phyloP scores from a whole-genome alignment of 208 protist genomes.

The Wallacemonas rigidus region DNA sequence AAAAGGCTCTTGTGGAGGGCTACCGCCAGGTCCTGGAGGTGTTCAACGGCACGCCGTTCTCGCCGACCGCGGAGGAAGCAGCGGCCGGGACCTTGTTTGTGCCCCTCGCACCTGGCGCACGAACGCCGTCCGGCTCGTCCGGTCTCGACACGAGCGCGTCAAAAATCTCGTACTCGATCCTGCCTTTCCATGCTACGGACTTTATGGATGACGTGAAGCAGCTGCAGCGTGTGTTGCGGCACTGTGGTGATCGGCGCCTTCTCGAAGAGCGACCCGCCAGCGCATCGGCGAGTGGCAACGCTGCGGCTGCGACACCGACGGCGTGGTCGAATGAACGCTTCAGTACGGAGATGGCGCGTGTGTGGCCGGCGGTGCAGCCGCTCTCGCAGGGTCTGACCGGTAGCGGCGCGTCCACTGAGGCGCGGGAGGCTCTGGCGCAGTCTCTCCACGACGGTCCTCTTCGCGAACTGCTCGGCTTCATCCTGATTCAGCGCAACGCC shows the following conservation, averaged over 20 bases:
- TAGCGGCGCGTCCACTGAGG: slow-evolving; percentile 10
- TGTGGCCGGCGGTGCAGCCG: slow-evolving; percentile 27
- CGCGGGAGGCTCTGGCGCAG: slow-evolving; percentile 19
- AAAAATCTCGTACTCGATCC: slow-evolving; percentile 66
- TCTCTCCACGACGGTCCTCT: slow-evolving; percentile 45
- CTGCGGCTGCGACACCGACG: not conserved
- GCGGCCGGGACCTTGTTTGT: slow-evolving; percentile 37
- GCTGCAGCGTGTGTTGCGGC: slow-evolving; percentile 71
- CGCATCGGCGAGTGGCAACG: not conserved
- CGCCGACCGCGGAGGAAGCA: slow-evolving; percentile 5
- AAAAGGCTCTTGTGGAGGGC: slow-evolving; percentile 77
- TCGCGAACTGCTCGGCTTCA: slow-evolving; percentile 77
- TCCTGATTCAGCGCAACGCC: slow-evolving; percentile 81
- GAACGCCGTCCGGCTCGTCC: slow-evolving; percentile 46
- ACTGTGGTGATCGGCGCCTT: slow-evolving; percentile 44
- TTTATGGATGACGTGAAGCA: slow-evolving; percentile 65
- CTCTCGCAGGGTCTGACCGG: slow-evolving; percentile 14
- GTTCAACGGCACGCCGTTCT: slow-evolving; percentile 33
- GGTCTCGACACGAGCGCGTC: slow-evolving; percentile 28
- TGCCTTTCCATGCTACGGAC: slow-evolving; percentile 51
- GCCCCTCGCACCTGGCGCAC: slow-evolving; percentile 26
- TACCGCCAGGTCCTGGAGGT: slow-evolving; percentile 67
- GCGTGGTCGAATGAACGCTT: slow-evolving; percentile 22
- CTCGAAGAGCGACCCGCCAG: not conserved
- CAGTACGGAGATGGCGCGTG: slow-evolving; percentile 20